A percentile compares a stretch with the other conserved stretches of the same genome.
Conservation (phyloP, 441 rosid genomes). For the Macaranga tanarius region DNA sequence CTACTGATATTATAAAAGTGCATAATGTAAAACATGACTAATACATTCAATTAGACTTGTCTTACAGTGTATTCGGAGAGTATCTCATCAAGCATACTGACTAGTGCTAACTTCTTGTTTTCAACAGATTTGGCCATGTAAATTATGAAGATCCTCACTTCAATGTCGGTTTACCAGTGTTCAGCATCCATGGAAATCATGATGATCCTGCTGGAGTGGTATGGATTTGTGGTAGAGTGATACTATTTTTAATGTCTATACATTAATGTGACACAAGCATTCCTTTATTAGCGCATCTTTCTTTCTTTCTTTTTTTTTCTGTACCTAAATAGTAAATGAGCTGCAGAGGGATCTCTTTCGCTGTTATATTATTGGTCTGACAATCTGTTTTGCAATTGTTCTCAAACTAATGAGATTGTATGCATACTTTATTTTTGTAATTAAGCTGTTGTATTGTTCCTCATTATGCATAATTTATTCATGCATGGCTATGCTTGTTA, state of each 20-base stretch:
- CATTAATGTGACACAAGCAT: slow-evolving; percentile 3
- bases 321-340: background rate
- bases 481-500: background rate
- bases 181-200: slow-evolving; percentile 98
- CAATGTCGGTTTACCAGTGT: slow-evolving; percentile 95
- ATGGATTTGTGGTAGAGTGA: slow-evolving; percentile 30
- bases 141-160: slow-evolving; percentile 98
- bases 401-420: background rate
- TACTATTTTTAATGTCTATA: slow-evolving; percentile 2
- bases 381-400: background rate
- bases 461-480: background rate
- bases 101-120: slow-evolving; percentile 17
- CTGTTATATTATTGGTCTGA: background rate
- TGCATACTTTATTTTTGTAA: background rate
- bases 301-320: background rate
- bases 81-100: slow-evolving; percentile 2
- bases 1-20: background rate
- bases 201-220: slow-evolving; percentile 99
- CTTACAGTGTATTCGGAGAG: background rate
- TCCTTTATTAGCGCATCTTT: background rate
- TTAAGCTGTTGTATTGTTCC: background rate
- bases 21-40: background rate
- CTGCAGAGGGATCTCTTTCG: slow-evolving; percentile 2
- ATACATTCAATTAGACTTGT: background rate
- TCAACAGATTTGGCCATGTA: slow-evolving; percentile 91